phyloP scores from a whole-genome alignment of 345 rosid genomes.

The Corchorus olitorius region DNA sequence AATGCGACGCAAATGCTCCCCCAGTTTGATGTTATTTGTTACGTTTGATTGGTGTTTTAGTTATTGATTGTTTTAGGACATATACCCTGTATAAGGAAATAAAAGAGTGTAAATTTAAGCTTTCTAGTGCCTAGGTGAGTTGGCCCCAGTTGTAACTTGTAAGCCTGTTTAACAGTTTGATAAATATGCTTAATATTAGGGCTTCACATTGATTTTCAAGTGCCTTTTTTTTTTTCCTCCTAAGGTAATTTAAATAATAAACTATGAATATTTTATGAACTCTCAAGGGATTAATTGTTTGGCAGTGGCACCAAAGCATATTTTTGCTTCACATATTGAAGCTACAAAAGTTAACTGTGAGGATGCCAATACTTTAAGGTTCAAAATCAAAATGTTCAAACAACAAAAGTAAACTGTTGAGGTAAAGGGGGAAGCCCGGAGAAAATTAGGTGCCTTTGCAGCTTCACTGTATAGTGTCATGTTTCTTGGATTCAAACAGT shows the following conservation, averaged over 20 bases:
- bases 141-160: neutral
- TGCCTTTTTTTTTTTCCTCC: neutral
- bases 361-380: neutral
- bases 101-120: neutral
- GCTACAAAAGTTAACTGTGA: too few relatives aligned
- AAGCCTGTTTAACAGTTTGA: neutral
- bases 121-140: neutral
- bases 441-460: neutral
- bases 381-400: neutral
- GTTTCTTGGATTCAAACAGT: neutral
- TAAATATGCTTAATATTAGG: neutral
- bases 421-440: neutral
- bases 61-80: neutral
- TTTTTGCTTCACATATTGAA: too few relatives aligned
- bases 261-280: too few relatives aligned
- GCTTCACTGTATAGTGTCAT: neutral
- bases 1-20: too few relatives aligned
- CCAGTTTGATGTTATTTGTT: neutral
- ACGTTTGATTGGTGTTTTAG: neutral
- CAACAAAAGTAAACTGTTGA: neutral
- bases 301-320: too few relatives aligned
- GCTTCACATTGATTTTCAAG: neutral
- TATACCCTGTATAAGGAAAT: neutral
- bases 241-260: too few relatives aligned
- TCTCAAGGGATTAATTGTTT: too few relatives aligned